Conservation (phyloP, 352 stramenopile genomes). For the Chrysophaeum taylorii region DNA sequence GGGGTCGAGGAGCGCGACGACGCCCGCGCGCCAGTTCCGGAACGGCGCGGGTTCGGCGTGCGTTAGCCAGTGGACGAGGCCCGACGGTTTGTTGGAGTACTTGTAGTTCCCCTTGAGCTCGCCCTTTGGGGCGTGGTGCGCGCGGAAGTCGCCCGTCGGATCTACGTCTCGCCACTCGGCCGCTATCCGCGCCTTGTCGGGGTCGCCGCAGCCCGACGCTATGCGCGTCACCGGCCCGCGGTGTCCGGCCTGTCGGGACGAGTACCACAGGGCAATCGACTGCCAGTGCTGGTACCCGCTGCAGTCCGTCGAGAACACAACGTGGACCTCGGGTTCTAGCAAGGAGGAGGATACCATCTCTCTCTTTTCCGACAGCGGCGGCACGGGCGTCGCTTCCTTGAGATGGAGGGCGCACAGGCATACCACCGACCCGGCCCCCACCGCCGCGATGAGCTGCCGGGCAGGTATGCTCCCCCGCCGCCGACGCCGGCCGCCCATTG, state of each 20-base stretch:
- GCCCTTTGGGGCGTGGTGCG: constrained; percentile 57
- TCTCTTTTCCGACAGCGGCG: no score
- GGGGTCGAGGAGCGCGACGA: constrained; percentile 59
- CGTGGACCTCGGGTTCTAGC: no score
- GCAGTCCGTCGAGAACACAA: constrained; percentile 68
- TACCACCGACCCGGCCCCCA: no score
- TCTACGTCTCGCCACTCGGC: constrained; percentile 25
- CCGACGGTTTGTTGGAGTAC: constrained; percentile 63
- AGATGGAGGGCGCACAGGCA: no score
- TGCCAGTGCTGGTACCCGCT: constrained; percentile 60
- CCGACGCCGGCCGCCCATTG: no score
- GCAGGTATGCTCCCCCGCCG: no score
- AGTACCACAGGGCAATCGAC: constrained; percentile 53
- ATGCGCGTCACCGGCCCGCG: constrained; percentile 51
- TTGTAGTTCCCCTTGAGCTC: constrained; percentile 39
- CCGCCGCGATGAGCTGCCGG: no score
- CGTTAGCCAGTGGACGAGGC: constrained; percentile 52
- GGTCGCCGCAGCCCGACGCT: constrained; percentile 44
- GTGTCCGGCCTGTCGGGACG: constrained; percentile 43
- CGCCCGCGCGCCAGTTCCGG: constrained; percentile 31
- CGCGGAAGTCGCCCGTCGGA: constrained; percentile 45
- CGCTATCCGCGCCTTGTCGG: constrained; percentile 24
- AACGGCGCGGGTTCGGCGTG: constrained; percentile 37
- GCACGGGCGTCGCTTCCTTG: no score
- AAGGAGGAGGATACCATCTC: no score